These are phyloP conservation scores for Pelargonium nanum DNA, from an alignment of 345 rosid species.

Conservation along the genomic window DNA sequence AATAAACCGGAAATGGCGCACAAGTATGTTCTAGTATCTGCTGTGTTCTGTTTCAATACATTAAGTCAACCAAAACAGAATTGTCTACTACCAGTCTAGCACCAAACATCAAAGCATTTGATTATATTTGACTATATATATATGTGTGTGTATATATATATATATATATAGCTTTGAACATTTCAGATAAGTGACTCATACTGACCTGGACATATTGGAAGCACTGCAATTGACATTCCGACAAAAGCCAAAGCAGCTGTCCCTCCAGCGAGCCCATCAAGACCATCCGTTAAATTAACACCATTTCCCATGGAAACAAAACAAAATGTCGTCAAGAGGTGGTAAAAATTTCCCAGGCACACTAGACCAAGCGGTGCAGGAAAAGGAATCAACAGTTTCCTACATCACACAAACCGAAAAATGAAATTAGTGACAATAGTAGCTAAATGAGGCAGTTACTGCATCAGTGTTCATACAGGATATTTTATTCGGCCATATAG, in stretches of 20 bases:
- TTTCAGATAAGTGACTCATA: slow-evolving; percentile 1
- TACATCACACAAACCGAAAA: slow-evolving; percentile 22
- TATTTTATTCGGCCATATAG: not conserved
- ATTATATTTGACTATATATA: no score
- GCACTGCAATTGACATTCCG: slow-evolving; percentile 83
- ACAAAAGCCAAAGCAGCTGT: slow-evolving; percentile 69
- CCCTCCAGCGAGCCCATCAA: slow-evolving; percentile 86
- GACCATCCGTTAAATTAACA: slow-evolving; percentile 62
- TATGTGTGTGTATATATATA: no score
- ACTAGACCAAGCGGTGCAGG: slow-evolving; percentile 79
- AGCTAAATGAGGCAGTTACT: not conserved
- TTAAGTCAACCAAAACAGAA: no score
- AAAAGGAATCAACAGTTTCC: slow-evolving; percentile 77
- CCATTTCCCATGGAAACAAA: slow-evolving; percentile 85
- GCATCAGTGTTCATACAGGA: not conserved
- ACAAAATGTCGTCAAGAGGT: slow-evolving; percentile 57
- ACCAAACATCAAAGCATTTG: no score
- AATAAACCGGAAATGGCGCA: no score
- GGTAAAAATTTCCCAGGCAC: slow-evolving; percentile 60
- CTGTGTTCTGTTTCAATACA: no score
- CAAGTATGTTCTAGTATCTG: no score
- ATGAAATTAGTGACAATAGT: not conserved
- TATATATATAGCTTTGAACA: not conserved
- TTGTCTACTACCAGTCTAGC: no score
- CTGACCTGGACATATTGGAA: slow-evolving; percentile 86